Conservation (phyloP, 805 yeast species). For the Wilhelminamyces savonicus region DNA sequence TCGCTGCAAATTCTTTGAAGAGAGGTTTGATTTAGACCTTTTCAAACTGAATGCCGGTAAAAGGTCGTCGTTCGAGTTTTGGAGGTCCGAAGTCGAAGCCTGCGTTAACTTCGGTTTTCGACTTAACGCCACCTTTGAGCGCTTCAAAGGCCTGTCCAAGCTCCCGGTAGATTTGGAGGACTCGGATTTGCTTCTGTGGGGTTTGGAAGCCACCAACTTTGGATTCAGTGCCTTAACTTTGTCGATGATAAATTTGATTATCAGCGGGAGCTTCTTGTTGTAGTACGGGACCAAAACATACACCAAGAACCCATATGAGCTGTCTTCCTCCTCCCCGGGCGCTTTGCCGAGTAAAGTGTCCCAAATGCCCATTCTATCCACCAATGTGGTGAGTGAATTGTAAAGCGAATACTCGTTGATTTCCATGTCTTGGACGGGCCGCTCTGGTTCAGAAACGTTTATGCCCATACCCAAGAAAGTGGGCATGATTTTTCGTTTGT, state of each 20-base stretch:
- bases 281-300: slow-evolving; percentile 51
- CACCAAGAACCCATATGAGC: slow-evolving; percentile 42
- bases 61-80: slow-evolving; percentile 13
- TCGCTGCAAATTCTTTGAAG: slow-evolving; percentile 30
- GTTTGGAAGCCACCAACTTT: not conserved
- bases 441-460: slow-evolving; percentile 4
- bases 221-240: slow-evolving; percentile 40
- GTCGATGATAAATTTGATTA: slow-evolving; percentile 39
- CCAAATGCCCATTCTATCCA: slow-evolving; percentile 50
- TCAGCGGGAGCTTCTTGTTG: slow-evolving; percentile 40
- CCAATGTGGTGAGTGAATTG: slow-evolving; percentile 31
- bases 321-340: slow-evolving; percentile 24
- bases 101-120: no score
- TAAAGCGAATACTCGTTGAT: slow-evolving; percentile 11
- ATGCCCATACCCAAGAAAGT: slow-evolving; percentile 39
- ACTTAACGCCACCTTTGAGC: no score
- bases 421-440: slow-evolving; percentile 12
- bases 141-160: no score
- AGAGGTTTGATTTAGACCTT: slow-evolving; percentile 34
- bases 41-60: slow-evolving; percentile 30
- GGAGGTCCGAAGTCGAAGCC: not conserved
- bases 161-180: slow-evolving; percentile 9
- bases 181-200: slow-evolving; percentile 5
- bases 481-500: slow-evolving; percentile 26
- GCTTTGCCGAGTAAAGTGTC: slow-evolving; percentile 39